These are phyloP conservation scores for Lasiodiplodia sp. DNA, from an alignment of 2,329 filamentous ascomycete genomes.

Conservation along the genomic window DNA sequence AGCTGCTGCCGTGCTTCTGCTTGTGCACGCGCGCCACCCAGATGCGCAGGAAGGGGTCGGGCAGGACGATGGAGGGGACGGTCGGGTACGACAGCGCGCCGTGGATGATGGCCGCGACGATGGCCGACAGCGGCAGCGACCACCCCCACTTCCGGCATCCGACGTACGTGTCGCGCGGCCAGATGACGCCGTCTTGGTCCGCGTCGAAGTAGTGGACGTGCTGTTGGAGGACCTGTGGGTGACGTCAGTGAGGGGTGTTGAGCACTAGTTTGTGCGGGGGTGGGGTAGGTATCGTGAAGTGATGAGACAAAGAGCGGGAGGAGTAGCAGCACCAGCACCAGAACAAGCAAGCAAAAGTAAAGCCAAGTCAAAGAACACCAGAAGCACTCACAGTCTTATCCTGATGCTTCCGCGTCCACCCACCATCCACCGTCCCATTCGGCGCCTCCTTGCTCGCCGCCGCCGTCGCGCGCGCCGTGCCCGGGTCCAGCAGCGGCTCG, in stretches of 20 bases:
- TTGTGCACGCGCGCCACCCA: constrained; percentile 51
- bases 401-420: constrained; percentile 48
- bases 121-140: constrained; percentile 50
- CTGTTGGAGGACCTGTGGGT: constrained; percentile 56
- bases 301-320: background rate
- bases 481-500: constrained; percentile 20
- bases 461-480: constrained; percentile 25
- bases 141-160: constrained; percentile 58
- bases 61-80: constrained; percentile 46
- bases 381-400: constrained; percentile 42
- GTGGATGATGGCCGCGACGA: constrained; percentile 59
- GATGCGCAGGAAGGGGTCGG: constrained; percentile 54
- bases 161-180: constrained; percentile 59
- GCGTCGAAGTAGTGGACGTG: constrained; percentile 62
- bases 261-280: background rate
- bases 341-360: no score
- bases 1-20: constrained; percentile 54
- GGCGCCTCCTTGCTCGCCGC: constrained; percentile 47
- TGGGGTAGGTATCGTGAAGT: background rate
- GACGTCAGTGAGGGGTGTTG: background rate
- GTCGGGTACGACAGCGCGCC: constrained; percentile 60
- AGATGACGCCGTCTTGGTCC: constrained; percentile 61
- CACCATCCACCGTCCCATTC: constrained; percentile 50
- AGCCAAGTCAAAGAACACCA: background rate
- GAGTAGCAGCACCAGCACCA: no score